Evolutionary conservation across 164 flowering plant genomes (phyloP), one percentile per base, ranked within the genome.

Genomic region (Vitis cinerea): DNA sequence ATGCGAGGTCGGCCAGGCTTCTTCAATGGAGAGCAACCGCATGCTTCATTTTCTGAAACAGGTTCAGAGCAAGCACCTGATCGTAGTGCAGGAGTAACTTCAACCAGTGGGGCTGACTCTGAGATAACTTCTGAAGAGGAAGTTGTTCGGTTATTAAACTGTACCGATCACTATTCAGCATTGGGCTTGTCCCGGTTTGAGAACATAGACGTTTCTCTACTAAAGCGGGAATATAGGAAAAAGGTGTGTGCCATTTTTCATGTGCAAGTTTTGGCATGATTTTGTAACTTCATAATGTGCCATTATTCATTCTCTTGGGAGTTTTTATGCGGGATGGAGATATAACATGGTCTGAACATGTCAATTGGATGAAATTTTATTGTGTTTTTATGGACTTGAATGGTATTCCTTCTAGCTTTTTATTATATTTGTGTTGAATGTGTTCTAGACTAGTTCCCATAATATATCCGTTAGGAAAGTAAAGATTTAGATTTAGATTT

Each of bases 41-140:
- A 79, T 77, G 73, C 79, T 72, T 69, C 91, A 54, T 71, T 76
- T 60, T 74, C 86, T 60, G 89, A 85, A 66, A 71, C 63, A 69
- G 84, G 78, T 50, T 75, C 76, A 59, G 88, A 78, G 44, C 77
- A 70, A 31, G 77, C 87, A 51, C 73, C 82, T 10, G 95, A 96
- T 74, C 87, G 85, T 74, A 71, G 80, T 72, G 58, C 88, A 14
- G 99, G 97, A 71, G 68, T 75, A 10, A 84, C 99, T 74, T 96
- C 99, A 70, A 90, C 94, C 19, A 92, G 99, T 84, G 94, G 92
- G 60, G 72, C 73, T 75, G 97, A 93, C 72, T 65, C 86, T 71
- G 98, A 91, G 77, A 63, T 85, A 27, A 88, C 93, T 30, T 89
- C 98, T 72, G 99, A 88, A 84, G 94, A 89, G 64, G 99, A 96